A percentile compares a stretch with the other conserved stretches of the same genome.
Evolutionary conservation across 2,329 filamentous ascomycete species (phyloP).

Genomic region (Ascosphaera pollenicola): DNA sequence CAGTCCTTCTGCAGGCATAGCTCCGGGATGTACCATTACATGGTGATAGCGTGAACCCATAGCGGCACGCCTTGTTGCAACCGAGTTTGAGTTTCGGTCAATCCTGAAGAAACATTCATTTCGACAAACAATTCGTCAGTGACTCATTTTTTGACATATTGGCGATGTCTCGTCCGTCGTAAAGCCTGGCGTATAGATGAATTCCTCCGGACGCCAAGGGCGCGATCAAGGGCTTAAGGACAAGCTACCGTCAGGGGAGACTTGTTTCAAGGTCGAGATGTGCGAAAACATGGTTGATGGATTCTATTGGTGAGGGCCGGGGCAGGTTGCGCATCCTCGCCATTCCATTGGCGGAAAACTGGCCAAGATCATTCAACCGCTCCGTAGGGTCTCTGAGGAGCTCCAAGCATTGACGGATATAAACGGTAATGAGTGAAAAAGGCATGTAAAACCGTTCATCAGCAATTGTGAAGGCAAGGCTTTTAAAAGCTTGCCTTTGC

Average conservation of each 20-base stretch:
- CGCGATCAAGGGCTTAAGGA: too few species aligned
- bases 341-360: not conserved
- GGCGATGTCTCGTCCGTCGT: too few species aligned
- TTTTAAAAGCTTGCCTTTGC: not conserved
- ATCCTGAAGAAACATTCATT: too few species aligned
- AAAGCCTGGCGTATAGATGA: too few species aligned
- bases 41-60: too few species aligned
- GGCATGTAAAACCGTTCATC: not conserved
- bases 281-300: not conserved
- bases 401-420: not conserved
- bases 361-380: not conserved
- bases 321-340: not conserved
- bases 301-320: not conserved
- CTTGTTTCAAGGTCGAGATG: not conserved
- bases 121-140: too few species aligned
- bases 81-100: too few species aligned
- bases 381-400: not conserved
- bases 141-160: too few species aligned
- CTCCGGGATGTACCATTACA: too few species aligned
- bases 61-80: too few species aligned
- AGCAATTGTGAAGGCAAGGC: not conserved
- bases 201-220: too few species aligned
- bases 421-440: not conserved
- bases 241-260: not conserved
- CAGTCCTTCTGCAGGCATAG: too few species aligned